phyloP scores from a whole-genome alignment of 2,329 filamentous ascomycete genomes.

The Penicillium corylophilum region DNA sequence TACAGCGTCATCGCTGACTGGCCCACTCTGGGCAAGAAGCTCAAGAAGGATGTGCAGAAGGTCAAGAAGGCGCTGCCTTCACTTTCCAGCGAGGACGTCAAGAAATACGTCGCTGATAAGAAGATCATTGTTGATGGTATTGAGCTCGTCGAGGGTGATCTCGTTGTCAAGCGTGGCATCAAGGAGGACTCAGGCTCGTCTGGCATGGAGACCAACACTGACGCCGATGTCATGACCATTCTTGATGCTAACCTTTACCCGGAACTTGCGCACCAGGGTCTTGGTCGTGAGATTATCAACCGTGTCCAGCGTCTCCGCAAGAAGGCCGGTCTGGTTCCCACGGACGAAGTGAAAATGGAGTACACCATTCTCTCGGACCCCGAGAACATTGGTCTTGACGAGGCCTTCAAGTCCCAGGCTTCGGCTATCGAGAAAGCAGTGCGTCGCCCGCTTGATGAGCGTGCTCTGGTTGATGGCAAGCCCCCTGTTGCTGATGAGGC shows the following conservation, averaged over 20 bases:
- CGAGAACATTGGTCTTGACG: conserved; percentile 69
- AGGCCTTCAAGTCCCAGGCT: conserved; percentile 68
- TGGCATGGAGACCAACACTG: conserved; percentile 81
- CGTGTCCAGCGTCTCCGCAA: conserved; percentile 90
- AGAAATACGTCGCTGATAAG: conserved; percentile 70
- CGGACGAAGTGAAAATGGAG: conserved; percentile 94
- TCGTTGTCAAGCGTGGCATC: conserved; percentile 77
- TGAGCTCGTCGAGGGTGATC: conserved; percentile 74
- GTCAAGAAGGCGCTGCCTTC: conserved; percentile 86
- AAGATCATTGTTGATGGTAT: conserved; percentile 84
- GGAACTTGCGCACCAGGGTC: conserved; percentile 81
- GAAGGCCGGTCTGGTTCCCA: conserved; percentile 85
- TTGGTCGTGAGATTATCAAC: conserved; percentile 90
- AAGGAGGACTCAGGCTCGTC: conserved; percentile 69
- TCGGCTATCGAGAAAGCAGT: conserved; percentile 72
- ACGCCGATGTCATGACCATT: conserved; percentile 86
- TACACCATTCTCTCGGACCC: conserved; percentile 80
- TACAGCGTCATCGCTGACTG: conserved; percentile 90
- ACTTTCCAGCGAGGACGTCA: conserved; percentile 77
- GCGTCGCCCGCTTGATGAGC: conserved; percentile 72
- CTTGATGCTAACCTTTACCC: conserved; percentile 80
- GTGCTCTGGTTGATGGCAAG: conserved; percentile 60
- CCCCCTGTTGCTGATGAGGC: conserved; percentile 54
- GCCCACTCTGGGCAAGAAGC: conserved; percentile 91
- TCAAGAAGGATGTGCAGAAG: conserved; percentile 89